phyloP scores from a whole-genome alignment of 2,329 filamentous ascomycete genomes.

The Aspergillus pseudotamarii region DNA sequence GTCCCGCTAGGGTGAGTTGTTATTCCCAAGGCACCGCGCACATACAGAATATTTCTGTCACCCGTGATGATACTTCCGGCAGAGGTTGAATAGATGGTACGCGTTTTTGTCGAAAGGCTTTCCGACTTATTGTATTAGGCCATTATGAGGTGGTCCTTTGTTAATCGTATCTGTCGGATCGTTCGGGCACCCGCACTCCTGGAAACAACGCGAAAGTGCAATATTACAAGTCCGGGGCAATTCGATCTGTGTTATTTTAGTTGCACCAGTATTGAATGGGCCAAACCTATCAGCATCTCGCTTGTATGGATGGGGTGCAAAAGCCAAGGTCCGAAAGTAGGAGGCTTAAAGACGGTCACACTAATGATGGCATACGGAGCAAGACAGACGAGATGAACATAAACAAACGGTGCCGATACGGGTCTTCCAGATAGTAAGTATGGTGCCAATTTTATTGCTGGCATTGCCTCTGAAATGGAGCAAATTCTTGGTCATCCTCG shows the following conservation, averaged over 20 bases:
- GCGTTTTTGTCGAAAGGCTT: too few species aligned
- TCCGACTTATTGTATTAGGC: too few species aligned
- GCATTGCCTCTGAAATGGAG: conserved; percentile 24
- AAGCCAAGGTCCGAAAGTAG: background rate
- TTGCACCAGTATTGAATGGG: background rate
- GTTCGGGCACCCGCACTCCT: background rate
- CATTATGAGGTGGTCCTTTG: too few species aligned
- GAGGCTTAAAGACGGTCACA: background rate
- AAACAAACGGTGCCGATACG: background rate
- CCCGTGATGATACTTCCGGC: too few species aligned
- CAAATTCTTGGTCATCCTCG: conserved; percentile 22
- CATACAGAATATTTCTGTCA: too few species aligned
- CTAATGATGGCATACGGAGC: background rate
- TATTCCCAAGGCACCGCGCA: too few species aligned
- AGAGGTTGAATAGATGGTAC: too few species aligned
- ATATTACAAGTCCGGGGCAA: background rate
- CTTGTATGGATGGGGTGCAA: background rate
- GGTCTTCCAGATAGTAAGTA: background rate
- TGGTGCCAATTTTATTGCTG: conserved; percentile 20
- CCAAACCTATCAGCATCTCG: background rate
- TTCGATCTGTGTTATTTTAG: background rate
- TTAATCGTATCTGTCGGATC: background rate
- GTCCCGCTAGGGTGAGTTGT: too few species aligned
- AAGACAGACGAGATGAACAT: background rate
- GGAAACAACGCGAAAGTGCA: background rate